Percentiles rank a stretch among this genome's conserved stretches.
These are phyloP conservation scores for Adansonia digitata DNA, from an alignment of 345 rosid species.

Conservation along the genomic window DNA sequence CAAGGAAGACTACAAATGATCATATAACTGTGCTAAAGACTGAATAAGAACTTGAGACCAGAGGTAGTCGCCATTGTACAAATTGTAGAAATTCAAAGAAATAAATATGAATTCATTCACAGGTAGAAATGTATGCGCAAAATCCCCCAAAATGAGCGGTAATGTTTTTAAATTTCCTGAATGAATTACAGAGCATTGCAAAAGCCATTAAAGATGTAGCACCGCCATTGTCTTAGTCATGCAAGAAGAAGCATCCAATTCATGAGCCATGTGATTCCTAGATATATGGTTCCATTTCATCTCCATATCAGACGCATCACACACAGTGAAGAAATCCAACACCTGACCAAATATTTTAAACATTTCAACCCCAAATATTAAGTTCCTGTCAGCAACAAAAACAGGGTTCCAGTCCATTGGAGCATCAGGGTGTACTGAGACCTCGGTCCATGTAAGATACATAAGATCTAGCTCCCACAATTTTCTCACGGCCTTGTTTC, in stretches of 20 bases:
- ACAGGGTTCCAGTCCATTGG: constrained; percentile 99
- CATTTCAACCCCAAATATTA: constrained; percentile 87
- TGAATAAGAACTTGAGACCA: constrained; percentile 10
- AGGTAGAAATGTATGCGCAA: constrained; percentile 8
- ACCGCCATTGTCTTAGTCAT: constrained; percentile 72
- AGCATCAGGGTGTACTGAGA: constrained; percentile 91
- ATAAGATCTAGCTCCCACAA: constrained; percentile 93
- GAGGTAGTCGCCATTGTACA: constrained; percentile 8
- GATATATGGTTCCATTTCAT: constrained; percentile 74
- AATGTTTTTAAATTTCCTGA: constrained; percentile 6
- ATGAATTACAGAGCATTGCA: constrained; percentile 2
- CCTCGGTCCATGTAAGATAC: constrained; percentile 76
- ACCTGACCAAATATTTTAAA: constrained; percentile 95
- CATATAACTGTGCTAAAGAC: constrained; percentile 1
- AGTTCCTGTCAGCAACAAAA: constrained; percentile 66
- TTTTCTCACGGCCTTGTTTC: constrained; percentile 95
- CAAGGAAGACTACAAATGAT: constrained; percentile 10
- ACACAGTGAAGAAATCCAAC: constrained; percentile 72
- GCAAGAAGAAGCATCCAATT: constrained; percentile 80
- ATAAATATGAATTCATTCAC: constrained; percentile 14
- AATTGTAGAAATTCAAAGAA: constrained; percentile 23
- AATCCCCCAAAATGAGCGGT: constrained; percentile 13
- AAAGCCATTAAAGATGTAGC: constrained; percentile 49
- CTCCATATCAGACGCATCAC: constrained; percentile 39
- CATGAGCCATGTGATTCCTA: constrained; percentile 66